Percentiles rank a stretch among this genome's conserved stretches.
Evolutionary conservation across 306 rosid genomes (phyloP).

Genomic region (Neltuma alba): DNA sequence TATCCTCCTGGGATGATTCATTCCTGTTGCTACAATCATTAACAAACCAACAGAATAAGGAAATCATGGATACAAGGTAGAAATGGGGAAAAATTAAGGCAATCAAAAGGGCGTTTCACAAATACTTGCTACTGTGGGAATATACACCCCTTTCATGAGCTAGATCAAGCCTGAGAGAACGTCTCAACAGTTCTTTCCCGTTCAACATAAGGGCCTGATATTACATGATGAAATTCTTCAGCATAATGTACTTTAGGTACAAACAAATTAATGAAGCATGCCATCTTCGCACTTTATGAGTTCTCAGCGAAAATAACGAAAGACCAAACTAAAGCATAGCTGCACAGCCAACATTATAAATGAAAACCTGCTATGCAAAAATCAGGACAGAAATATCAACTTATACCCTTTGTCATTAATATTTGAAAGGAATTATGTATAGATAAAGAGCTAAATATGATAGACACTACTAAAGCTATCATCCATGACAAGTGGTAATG

Average conservation of each 20-base stretch:
- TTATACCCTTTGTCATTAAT: not conserved
- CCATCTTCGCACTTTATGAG: not conserved
- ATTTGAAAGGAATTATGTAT: not conserved
- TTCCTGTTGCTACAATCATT: not conserved
- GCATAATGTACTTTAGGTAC: not conserved
- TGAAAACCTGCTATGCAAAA: not conserved
- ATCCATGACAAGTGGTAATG: not conserved
- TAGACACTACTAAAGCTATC: not conserved
- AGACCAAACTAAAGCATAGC: not conserved
- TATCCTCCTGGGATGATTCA: not conserved
- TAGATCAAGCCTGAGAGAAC: not conserved
- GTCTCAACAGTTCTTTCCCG: not conserved
- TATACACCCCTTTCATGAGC: conserved; percentile 1
- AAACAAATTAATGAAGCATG: not conserved
- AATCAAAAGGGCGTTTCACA: not conserved
- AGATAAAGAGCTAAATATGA: not conserved
- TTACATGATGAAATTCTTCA: conserved; percentile 1
- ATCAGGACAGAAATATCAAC: conserved; percentile 14
- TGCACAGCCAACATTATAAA: conserved; percentile 1
- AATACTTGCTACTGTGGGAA: not conserved
- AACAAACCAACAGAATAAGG: not conserved
- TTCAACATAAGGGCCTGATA: conserved; percentile 10
- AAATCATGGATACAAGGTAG: not conserved
- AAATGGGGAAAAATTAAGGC: not conserved
- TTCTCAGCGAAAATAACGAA: not conserved